Conservation (phyloP, 2,329 filamentous ascomycete species). For the Knufia petricola region DNA sequence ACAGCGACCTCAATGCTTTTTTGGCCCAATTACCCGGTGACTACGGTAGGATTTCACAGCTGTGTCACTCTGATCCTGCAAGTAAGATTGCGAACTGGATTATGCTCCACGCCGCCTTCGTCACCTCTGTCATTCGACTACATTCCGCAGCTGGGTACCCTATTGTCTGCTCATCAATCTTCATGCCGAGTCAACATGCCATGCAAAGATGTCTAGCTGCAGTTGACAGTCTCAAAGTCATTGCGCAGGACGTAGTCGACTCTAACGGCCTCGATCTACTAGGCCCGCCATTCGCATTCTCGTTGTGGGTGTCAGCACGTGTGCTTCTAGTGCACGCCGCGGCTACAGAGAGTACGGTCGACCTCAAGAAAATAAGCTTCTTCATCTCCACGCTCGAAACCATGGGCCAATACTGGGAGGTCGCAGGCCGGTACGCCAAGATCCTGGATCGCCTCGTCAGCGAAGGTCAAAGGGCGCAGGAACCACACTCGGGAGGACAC, state of each 20-base stretch:
- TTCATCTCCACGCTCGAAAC: conserved; percentile 73
- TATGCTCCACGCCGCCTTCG: conserved; percentile 83
- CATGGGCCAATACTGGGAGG: conserved; percentile 77
- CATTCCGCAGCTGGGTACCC: conserved; percentile 91
- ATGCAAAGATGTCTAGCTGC: conserved; percentile 73
- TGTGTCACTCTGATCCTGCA: conserved; percentile 57
- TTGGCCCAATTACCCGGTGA: conserved; percentile 74
- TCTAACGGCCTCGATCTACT: conserved; percentile 68
- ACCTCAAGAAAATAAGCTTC: conserved; percentile 61
- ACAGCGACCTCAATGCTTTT: conserved; percentile 70
- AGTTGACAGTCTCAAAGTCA: conserved; percentile 69
- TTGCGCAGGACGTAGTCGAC: conserved; percentile 68
- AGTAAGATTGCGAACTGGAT: conserved; percentile 71
- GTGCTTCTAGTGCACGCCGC: conserved; percentile 82
- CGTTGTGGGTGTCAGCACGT: conserved; percentile 81
- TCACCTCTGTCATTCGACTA: conserved; percentile 80
- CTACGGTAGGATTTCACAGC: conserved; percentile 71
- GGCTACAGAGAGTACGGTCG: conserved; percentile 75
- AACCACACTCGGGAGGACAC: conserved; percentile 2
- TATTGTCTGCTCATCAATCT: conserved; percentile 77
- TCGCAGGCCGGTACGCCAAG: conserved; percentile 70
- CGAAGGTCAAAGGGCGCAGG: conserved; percentile 57
- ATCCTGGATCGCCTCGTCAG: conserved; percentile 75
- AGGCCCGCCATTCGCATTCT: conserved; percentile 84
- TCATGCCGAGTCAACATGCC: conserved; percentile 78